phyloP scores from a whole-genome alignment of 2,329 filamentous ascomycete species.

The Alternaria sp. region DNA sequence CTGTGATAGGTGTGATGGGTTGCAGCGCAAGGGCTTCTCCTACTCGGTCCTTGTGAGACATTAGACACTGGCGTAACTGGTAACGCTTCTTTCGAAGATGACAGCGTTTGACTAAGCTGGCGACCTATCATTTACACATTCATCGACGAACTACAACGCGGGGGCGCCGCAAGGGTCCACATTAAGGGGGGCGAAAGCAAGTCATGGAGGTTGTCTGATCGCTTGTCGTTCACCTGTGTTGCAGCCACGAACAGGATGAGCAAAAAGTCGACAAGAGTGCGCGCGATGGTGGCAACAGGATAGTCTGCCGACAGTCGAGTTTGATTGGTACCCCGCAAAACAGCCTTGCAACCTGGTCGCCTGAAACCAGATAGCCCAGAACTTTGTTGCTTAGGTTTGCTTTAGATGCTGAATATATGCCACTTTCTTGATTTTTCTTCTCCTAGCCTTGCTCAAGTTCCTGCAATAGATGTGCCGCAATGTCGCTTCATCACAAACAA shows the following conservation, averaged over 20 bases:
- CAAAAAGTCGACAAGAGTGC: not conserved
- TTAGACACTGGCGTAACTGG: conserved; percentile 8
- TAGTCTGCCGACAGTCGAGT: not conserved
- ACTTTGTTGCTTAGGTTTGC: conserved; percentile 11
- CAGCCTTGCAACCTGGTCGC: conserved; percentile 2
- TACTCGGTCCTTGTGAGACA: conserved; percentile 9
- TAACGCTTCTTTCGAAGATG: not conserved
- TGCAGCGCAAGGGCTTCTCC: conserved; percentile 6
- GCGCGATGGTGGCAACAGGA: conserved; percentile 7
- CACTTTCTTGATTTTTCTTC: conserved; percentile 5
- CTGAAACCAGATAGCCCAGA: conserved; percentile 14
- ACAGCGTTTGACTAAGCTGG: not conserved
- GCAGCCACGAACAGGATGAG: not conserved
- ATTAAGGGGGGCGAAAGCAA: not conserved
- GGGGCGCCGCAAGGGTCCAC: not conserved
- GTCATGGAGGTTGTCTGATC: not conserved
- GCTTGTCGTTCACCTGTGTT: not conserved
- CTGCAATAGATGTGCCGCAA: conserved; percentile 4
- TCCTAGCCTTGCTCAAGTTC: not conserved
- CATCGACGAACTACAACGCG: not conserved
- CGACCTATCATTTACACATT: not conserved
- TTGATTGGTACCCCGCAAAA: conserved; percentile 13
- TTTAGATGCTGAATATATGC: conserved; percentile 1
- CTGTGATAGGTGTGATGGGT: conserved; percentile 8
- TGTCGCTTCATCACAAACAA: conserved; percentile 7